Conservation (phyloP, 305 asterid genomes). For the Solanum hybrid region DNA sequence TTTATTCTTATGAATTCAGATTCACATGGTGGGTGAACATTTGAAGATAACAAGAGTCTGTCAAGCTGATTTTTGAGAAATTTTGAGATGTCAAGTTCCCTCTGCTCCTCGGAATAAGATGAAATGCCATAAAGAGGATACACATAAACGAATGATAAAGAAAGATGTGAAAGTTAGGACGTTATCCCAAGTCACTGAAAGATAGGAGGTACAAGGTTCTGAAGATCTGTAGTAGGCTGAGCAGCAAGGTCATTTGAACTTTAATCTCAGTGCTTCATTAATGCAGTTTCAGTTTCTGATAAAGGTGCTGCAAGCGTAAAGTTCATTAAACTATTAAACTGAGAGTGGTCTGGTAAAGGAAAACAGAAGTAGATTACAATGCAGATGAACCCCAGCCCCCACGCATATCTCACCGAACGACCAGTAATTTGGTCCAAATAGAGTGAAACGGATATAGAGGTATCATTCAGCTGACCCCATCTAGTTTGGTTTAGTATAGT, state of each 20-base stretch:
- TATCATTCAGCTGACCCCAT: not conserved
- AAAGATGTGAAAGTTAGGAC: not conserved
- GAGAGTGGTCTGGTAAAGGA: not conserved
- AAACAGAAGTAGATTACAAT: not conserved
- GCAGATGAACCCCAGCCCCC: not conserved
- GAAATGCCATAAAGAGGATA: not conserved
- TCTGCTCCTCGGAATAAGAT: not conserved
- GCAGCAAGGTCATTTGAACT: conserved; percentile 6
- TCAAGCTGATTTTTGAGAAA: not conserved
- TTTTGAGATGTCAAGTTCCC: not conserved
- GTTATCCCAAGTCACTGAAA: not conserved
- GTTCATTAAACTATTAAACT: not conserved
- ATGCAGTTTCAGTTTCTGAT: conserved; percentile 37
- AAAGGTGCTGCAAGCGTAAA: conserved; percentile 29
- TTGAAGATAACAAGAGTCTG: not conserved
- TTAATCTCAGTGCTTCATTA: conserved; percentile 28
- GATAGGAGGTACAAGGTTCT: not conserved
- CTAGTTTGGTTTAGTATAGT: not conserved
- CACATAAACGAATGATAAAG: not conserved
- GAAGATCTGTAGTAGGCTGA: not conserved
- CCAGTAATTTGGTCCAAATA: not conserved
- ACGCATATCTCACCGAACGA: not conserved
- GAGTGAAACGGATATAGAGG: not conserved
- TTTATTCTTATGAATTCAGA: not conserved
- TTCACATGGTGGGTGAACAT: not conserved